Percentiles rank a stretch among this genome's conserved stretches.
phyloP scores from a whole-genome alignment of 305 asterid species.

The Plantago coronopus region DNA sequence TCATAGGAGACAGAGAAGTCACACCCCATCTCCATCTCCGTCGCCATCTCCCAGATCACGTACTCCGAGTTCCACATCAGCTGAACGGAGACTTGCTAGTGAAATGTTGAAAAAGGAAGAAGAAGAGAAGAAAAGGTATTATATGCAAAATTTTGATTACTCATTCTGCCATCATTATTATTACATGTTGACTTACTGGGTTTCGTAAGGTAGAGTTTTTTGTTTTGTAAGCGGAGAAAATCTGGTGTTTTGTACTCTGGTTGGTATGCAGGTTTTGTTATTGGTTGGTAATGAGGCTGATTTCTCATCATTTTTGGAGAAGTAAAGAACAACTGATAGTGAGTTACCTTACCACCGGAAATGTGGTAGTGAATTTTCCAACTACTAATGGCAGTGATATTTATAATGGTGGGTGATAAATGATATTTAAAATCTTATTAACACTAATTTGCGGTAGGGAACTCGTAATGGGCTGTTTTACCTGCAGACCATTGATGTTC shows the following conservation, averaged over 20 bases:
- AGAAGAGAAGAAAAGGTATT: slow-evolving; percentile 68
- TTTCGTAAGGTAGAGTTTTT: background rate
- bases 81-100: slow-evolving; percentile 46
- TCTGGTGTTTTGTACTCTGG: slow-evolving; percentile 5
- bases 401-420: too few relatives aligned
- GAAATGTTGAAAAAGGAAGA: slow-evolving; percentile 63
- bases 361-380: too few relatives aligned
- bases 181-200: background rate
- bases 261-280: slow-evolving; percentile 9
- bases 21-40: slow-evolving; percentile 44
- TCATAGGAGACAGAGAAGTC: slow-evolving; percentile 59
- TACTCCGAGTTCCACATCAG: slow-evolving; percentile 46
- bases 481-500: background rate
- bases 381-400: too few relatives aligned
- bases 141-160: background rate
- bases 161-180: slow-evolving; percentile 6
- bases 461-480: too few relatives aligned
- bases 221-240: slow-evolving; percentile 5
- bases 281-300: background rate
- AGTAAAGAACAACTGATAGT: too few relatives aligned
- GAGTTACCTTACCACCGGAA: too few relatives aligned
- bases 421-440: too few relatives aligned
- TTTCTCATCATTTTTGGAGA: too few relatives aligned
- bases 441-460: too few relatives aligned
- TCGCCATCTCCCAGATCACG: slow-evolving; percentile 49